A percentile compares a stretch with the other conserved stretches of the same genome.
phyloP scores from a whole-genome alignment of 345 rosid species.

The Rubroshorea leprosula region DNA sequence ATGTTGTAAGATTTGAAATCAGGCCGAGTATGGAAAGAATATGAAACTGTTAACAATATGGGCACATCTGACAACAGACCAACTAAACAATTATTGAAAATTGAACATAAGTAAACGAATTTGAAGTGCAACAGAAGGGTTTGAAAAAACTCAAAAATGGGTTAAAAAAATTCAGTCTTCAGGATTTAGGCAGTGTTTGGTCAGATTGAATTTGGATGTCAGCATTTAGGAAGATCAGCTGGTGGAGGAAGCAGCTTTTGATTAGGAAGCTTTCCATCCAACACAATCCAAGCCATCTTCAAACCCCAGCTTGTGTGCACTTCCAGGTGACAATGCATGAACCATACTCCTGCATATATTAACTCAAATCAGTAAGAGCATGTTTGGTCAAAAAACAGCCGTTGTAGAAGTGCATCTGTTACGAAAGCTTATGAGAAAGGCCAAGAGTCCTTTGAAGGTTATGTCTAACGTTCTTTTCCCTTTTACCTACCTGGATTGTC shows the following conservation, averaged over 20 bases:
- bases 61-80: slow-evolving; percentile 13
- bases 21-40: too few relatives aligned
- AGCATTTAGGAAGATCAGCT: slow-evolving; percentile 66
- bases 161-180: not conserved
- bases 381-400: not conserved
- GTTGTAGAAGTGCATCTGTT: not conserved
- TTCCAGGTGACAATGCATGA: slow-evolving; percentile 74
- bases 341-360: slow-evolving; percentile 67
- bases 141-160: not conserved
- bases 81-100: not conserved
- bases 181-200: not conserved
- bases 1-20: too few relatives aligned
- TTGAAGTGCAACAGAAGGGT: not conserved
- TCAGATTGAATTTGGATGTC: slow-evolving; percentile 5
- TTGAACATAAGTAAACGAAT: not conserved
- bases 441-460: too few relatives aligned
- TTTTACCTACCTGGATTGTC: slow-evolving; percentile 74
- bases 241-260: slow-evolving; percentile 73
- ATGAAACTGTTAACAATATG: too few relatives aligned
- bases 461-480: too few relatives aligned
- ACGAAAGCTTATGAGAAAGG: too few relatives aligned
- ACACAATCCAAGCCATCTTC: slow-evolving; percentile 65
- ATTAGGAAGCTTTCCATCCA: slow-evolving; percentile 52
- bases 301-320: slow-evolving; percentile 72
- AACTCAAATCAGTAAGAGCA: too few relatives aligned